phyloP scores from a whole-genome alignment of 257 asterid genomes.

The Petrea volubilis region DNA sequence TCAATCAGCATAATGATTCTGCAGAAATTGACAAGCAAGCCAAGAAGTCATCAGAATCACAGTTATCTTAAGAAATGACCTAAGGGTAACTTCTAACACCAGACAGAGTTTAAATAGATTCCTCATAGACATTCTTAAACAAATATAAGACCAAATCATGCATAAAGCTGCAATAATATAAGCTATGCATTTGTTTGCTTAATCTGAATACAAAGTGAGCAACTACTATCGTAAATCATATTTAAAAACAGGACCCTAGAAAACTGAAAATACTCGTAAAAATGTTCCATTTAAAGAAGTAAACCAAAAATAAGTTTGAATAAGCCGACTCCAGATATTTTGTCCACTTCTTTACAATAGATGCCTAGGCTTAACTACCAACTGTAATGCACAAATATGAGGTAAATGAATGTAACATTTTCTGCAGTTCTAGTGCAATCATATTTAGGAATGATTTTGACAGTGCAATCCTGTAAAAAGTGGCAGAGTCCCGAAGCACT shows the following conservation, averaged over 20 bases:
- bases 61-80: slow-evolving; percentile 7
- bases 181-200: slow-evolving; percentile 3
- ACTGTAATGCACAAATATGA: slow-evolving; percentile 16
- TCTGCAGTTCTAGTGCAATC: slow-evolving; percentile 2
- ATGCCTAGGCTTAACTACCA: slow-evolving; percentile 12
- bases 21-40: slow-evolving; percentile 42
- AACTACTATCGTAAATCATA: neutral
- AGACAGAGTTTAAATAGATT: slow-evolving; percentile 10
- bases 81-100: slow-evolving; percentile 16
- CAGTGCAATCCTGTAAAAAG: slow-evolving; percentile 15
- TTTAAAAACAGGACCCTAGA: slow-evolving; percentile 6
- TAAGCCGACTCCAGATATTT: slow-evolving; percentile 8
- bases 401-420: neutral
- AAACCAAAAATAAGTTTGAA: slow-evolving; percentile 12
- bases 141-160: slow-evolving; percentile 9
- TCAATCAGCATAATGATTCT: slow-evolving; percentile 88
- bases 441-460: slow-evolving; percentile 8
- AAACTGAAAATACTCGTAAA: neutral
- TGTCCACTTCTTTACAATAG: slow-evolving; percentile 6
- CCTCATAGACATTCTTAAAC: slow-evolving; percentile 7
- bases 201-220: neutral
- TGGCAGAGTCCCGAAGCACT: neutral
- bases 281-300: slow-evolving; percentile 7
- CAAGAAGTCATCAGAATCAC: slow-evolving; percentile 31
- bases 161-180: slow-evolving; percentile 6